These are phyloP conservation scores for Thuidium tamariscinum DNA, from an alignment of 225 moss, liverwort and hornwort genomes.

Conservation along the genomic window DNA sequence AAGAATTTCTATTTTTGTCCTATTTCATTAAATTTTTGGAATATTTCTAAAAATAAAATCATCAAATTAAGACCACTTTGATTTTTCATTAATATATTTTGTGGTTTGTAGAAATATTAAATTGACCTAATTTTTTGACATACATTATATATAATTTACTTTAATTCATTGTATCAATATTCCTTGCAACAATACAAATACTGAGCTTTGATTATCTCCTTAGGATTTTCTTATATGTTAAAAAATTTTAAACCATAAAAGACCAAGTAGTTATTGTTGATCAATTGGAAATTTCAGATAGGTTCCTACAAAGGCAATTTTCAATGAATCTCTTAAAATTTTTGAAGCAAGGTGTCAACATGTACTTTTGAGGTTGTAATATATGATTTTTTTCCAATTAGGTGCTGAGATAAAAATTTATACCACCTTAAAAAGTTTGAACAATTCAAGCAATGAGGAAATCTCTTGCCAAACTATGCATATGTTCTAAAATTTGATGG, in stretches of 20 bases:
- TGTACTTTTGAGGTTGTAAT: background rate
- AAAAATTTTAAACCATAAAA: background rate
- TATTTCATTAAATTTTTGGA: background rate
- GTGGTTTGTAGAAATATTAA: too few species aligned
- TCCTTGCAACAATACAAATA: accelerated
- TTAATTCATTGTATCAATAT: background rate
- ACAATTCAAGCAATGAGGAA: accelerated
- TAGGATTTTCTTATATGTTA: too few species aligned
- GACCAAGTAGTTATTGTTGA: accelerated
- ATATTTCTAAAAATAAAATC: background rate
- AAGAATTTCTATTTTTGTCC: background rate
- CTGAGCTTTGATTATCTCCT: background rate
- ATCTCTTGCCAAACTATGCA: background rate
- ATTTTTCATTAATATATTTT: background rate
- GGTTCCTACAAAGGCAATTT: background rate
- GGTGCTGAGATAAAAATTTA: accelerated
- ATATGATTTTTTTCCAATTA: background rate
- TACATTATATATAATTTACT: accelerated
- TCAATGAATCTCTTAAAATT: too few species aligned
- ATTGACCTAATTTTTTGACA: background rate
- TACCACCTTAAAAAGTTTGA: accelerated
- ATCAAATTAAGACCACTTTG: background rate
- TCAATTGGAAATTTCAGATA: background rate
- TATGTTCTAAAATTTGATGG: background rate
- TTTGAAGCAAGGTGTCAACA: background rate